Base-by-base conservation (phyloP, 108 stramenopile genomes). In the Nitzschia sp. region DNA sequence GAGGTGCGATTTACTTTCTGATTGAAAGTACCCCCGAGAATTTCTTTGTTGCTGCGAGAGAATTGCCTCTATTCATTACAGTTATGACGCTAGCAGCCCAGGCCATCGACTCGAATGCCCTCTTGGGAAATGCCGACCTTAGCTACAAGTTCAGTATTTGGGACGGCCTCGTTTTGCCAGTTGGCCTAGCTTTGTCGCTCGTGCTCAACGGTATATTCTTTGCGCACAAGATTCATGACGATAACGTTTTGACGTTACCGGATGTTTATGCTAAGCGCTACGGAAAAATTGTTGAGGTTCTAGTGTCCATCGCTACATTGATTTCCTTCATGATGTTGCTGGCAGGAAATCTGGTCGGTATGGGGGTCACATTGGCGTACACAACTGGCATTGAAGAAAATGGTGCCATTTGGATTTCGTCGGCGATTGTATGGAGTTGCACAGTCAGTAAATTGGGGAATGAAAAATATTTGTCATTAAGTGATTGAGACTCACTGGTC, bases 71-170 rank as follows among this genome's bases (percentile, higher is more conserved):
- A 0, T 83, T 82, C 80, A 76, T 88, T 45, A 71, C 85, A 18
- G 31, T 80, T n/a, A 53, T 77, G 21, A 88, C 92, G 0, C 66
- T 93, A 26, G 89, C 78, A 1, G 68, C 82, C 15, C 87, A 88
- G 66, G 76, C 83, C 8, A 74, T 93, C 29, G 92, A 93, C 59
- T 87, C 87, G 30, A 93, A 90, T 58, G 89, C 87, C 30, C 56
- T 90, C 8, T 71, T 93, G 46, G 92, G 92, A 1, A 83, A 81
- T 62, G 84, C 70, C 42, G 88, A 88, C 60, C 64, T 89, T 30
- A 82, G 85, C 9, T 93, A 90, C 80, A 88, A 85, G 68, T 85
- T 64, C 64, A 82, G 84, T 45, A 89, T 85, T 64, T 92, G 48
- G 45, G 91, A 89, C 66, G 91, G 91, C 8, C 86, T 82, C 28